Base-by-base conservation (phyloP, 2,329 filamentous ascomycete species). In the Cercospora janseana region DNA sequence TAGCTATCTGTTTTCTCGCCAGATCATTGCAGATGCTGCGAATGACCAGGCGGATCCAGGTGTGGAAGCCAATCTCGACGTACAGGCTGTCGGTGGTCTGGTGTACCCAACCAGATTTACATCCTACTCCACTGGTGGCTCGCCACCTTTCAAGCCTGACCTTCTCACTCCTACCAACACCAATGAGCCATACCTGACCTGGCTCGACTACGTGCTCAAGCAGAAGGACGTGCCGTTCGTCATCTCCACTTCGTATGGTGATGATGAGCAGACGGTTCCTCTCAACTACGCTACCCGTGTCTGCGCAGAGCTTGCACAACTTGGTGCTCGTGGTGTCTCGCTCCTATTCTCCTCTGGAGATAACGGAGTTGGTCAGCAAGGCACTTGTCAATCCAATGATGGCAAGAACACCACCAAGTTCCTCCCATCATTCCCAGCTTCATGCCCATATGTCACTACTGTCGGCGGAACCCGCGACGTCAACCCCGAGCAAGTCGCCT, bases 151-250 rank as follows among this genome's bases (percentile, higher is more conserved):
- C 57, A 66, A 72, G 5, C 74, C 79, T 0, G 75, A 80, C 38
- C 60, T 71, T 6, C 70, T 56, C 59, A 66, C 66, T 49, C 61
- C 72, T 23, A 77, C 80, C 60, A 72, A 71, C 60, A 66, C 66
- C 53, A 87, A 86, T 64, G 85, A 88, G 68, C 83, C 83, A 0
- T 86, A 86, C 64, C 71, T 85, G 2, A 76, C 75, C 12, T 85
- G 79, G 70, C 71, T 85, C 4, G 73, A 78, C 46, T 79, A 80
- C 65, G 63, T 86, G 2, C 75, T 83, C n/a, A 67, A 73, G 1
- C 75, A 77, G 45, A 60, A 66, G 0, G 66, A 79, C 15, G 72
- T 86, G 1, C 83, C 84, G 1, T 77, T 80, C 50, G 77, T 81
- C 12, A 76, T 87, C 60, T 79, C 76, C 37, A 82, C 79, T 5